Percentiles rank a stretch among this genome's conserved stretches.
These are phyloP conservation scores for Lactarius pseudohatsudake DNA, from an alignment of 768 basidiomycete species.

Conservation along the genomic window DNA sequence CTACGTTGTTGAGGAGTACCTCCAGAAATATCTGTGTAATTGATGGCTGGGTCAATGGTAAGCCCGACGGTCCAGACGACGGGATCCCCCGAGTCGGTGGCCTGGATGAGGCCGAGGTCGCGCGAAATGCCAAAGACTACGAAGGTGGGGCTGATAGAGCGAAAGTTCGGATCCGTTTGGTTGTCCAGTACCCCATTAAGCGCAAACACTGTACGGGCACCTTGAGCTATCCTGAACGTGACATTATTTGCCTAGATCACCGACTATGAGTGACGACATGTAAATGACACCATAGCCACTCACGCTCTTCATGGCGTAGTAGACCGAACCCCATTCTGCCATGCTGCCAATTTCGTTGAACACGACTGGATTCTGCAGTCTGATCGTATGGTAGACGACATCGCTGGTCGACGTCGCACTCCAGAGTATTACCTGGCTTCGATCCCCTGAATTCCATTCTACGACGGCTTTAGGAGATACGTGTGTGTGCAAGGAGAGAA, in stretches of 20 bases:
- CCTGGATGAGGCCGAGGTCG: background rate
- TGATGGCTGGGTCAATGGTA: background rate
- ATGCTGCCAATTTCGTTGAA: background rate
- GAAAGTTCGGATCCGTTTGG: background rate
- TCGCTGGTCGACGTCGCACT: too few species aligned
- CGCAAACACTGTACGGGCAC: background rate
- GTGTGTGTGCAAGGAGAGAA: background rate
- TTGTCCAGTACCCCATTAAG: background rate
- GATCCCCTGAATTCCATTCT: slow-evolving; percentile 29
- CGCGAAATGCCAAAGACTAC: background rate
- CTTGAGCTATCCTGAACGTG: background rate
- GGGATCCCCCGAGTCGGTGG: background rate
- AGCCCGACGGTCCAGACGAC: background rate
- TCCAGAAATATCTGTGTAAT: background rate
- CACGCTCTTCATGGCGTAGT: background rate
- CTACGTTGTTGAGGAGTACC: background rate
- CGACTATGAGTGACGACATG: background rate
- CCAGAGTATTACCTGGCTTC: too few species aligned
- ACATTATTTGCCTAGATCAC: background rate
- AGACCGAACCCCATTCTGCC: background rate
- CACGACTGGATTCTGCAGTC: background rate
- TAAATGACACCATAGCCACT: background rate
- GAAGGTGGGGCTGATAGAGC: background rate
- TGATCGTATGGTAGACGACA: background rate
- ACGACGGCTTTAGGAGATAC: background rate